These are phyloP conservation scores for Hagleromyces aurorensis DNA, from an alignment of 805 yeast species.

Conservation along the genomic window DNA sequence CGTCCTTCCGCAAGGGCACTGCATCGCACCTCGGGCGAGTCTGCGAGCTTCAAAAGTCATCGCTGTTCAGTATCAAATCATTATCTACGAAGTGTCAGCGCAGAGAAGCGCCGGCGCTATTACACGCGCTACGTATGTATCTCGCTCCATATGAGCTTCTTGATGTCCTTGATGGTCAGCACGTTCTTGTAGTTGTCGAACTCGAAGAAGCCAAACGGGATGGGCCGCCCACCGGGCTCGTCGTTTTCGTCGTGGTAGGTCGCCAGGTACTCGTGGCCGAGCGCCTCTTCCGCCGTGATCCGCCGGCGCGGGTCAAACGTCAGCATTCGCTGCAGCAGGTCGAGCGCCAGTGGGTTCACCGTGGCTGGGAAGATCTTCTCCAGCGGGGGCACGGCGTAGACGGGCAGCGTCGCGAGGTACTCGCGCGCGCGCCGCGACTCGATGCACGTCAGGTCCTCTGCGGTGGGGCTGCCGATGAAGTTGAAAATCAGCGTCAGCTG, in stretches of 20 bases:
- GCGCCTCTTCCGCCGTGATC: slow-evolving; percentile 76
- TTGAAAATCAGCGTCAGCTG: slow-evolving; percentile 81
- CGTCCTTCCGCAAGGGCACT: too few species aligned
- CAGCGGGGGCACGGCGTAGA: slow-evolving; percentile 31
- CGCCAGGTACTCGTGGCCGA: slow-evolving; percentile 75
- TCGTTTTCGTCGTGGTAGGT: slow-evolving; percentile 94
- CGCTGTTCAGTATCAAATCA: too few species aligned
- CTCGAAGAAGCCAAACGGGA: slow-evolving; percentile 81
- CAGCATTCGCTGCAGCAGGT: slow-evolving; percentile 57
- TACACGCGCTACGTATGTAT: too few species aligned
- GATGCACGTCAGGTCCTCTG: slow-evolving; percentile 67
- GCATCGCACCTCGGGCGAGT: too few species aligned
- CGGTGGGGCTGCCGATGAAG: slow-evolving; percentile 79
- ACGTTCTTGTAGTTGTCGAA: slow-evolving; percentile 82
- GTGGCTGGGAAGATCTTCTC: slow-evolving; percentile 35
- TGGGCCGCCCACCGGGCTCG: slow-evolving; percentile 79
- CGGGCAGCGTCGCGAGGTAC: slow-evolving; percentile 74
- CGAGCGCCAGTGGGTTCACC: slow-evolving; percentile 61
- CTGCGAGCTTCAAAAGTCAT: too few species aligned
- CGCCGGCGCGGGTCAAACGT: slow-evolving; percentile 79
- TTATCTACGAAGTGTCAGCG: too few species aligned
- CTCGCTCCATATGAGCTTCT: slow-evolving; percentile 70
- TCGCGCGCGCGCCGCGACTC: slow-evolving; percentile 82
- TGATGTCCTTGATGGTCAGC: slow-evolving; percentile 66
- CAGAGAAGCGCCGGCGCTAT: too few species aligned